Evolutionary conservation across 257 asterid species (phyloP), one percentile per base, ranked within the genome.

Genomic region (Fraxinus cuspidata): DNA sequence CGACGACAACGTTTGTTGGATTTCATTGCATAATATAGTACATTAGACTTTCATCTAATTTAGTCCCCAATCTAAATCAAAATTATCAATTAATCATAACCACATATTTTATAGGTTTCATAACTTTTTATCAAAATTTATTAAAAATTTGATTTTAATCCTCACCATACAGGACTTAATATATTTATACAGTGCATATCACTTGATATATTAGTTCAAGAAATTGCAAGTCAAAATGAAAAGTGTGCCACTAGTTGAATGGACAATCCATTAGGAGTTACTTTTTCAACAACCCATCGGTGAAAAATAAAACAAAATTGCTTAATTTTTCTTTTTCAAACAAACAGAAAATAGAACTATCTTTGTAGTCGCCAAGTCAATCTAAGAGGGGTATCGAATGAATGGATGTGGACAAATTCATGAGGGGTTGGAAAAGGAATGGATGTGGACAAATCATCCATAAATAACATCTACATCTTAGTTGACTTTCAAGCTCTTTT

Each of bases 401-500:
- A 37, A 58, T 58, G 27, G 66, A 58, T 56, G 66, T 56, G 3
- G 63, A 19, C 23, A 40, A 53, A 79, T 44, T 63, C 35, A 73
- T 21, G 73, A 29, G 69, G 12, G 44, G 3, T 42, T 29, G 28
- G 67, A 8, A 23, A 23, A 25, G 75, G 35, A 19, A 40, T 7
- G 76, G 75, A 74, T 37, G 67, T 63, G 80, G 64, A 71, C 74
- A 16, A 63, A 70, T 44, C 28, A 75, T 23, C 63, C 49, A 11
- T 42, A 75, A 25, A 70, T 10, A 70, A 70, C 40, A 60, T 58
- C 27, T 15, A 25, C 34, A 63, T 63, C 19, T 63, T 3, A 63
- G 35, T 63, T 27, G 69, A 63, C 69, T 63, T 25, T 63, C 34
- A 25, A 27, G 69, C 6, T n/a, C 65, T n/a, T n/a, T n/a, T n/a